Percentiles rank a stretch among this genome's conserved stretches.
Evolutionary conservation across 2,329 filamentous ascomycete genomes (phyloP).

Genomic region (Orbilia javanica): DNA sequence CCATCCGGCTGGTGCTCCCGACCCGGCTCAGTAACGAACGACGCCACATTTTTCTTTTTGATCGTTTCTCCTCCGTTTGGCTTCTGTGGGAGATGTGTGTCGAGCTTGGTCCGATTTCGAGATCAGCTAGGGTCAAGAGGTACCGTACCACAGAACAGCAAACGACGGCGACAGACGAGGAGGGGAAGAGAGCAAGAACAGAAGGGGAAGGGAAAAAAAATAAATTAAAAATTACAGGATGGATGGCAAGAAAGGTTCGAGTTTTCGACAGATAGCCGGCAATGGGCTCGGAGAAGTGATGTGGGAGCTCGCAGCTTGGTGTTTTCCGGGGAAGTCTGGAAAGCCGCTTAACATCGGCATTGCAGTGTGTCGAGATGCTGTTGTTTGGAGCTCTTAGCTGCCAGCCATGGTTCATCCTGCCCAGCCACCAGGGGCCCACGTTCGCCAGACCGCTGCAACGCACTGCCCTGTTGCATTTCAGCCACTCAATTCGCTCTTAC

Average conservation of each 20-base stretch:
- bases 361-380: slow-evolving; percentile 26
- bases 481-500: too few species aligned
- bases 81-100: not conserved
- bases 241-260: not conserved
- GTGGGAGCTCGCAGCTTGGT: slow-evolving; percentile 38
- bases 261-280: slow-evolving; percentile 6
- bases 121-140: not conserved
- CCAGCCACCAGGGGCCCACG: slow-evolving; percentile 18
- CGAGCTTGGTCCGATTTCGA: slow-evolving; percentile 16
- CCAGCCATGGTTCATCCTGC: slow-evolving; percentile 18
- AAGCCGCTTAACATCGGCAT: slow-evolving; percentile 57
- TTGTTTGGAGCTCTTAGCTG: slow-evolving; percentile 6
- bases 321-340: slow-evolving; percentile 48
- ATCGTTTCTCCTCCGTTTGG: not conserved
- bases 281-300: slow-evolving; percentile 37
- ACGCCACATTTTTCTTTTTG: slow-evolving; percentile 41
- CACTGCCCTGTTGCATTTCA: slow-evolving; percentile 25
- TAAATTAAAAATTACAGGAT: not conserved
- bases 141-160: not conserved
- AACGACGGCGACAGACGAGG: not conserved
- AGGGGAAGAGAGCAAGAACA: not conserved
- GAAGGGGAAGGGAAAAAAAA: not conserved
- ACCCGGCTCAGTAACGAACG: slow-evolving; percentile 39
- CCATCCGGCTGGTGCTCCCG: slow-evolving; percentile 20
- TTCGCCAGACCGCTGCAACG: slow-evolving; percentile 10